Evolutionary conservation across 2,329 filamentous ascomycete genomes (phyloP).

Genomic region (Aspergillus ibericus): DNA sequence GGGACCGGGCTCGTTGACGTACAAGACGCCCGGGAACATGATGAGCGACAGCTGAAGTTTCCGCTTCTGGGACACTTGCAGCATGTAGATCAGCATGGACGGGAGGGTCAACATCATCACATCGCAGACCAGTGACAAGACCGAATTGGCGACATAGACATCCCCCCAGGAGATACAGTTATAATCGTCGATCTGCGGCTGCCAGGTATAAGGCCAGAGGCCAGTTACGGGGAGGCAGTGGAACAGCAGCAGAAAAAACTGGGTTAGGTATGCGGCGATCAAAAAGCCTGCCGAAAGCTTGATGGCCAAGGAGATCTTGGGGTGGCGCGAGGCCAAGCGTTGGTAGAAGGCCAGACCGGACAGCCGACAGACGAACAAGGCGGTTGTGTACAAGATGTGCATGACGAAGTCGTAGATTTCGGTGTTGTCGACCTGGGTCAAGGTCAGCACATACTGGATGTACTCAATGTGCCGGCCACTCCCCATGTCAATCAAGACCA

Average conservation of each 20-base stretch:
- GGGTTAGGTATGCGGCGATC: constrained; percentile 48
- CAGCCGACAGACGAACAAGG: constrained; percentile 52
- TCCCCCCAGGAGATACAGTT: constrained; percentile 52
- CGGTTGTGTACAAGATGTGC: constrained; percentile 54
- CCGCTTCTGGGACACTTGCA: constrained; percentile 46
- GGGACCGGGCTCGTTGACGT: constrained; percentile 18
- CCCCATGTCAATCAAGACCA: constrained; percentile 50
- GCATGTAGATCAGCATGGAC: constrained; percentile 47
- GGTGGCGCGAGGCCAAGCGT: constrained; percentile 43
- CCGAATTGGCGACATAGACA: constrained; percentile 55
- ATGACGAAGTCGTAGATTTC: constrained; percentile 53
- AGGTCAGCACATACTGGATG: constrained; percentile 47
- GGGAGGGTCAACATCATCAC: constrained; percentile 54
- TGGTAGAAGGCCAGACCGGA: constrained; percentile 56
- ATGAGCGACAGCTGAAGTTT: constrained; percentile 53
- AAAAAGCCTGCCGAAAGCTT: constrained; percentile 35
- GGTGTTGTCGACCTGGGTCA: constrained; percentile 43
- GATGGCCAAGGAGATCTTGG: constrained; percentile 25
- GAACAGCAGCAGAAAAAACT: constrained; percentile 53
- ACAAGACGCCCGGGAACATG: constrained; percentile 53
- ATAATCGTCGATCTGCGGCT: constrained; percentile 43
- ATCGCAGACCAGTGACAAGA: constrained; percentile 52
- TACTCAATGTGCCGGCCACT: constrained; percentile 44
- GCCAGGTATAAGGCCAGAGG: constrained; percentile 54
- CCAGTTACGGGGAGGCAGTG: constrained; percentile 54